phyloP scores from a whole-genome alignment of 2,329 filamentous ascomycete genomes.

The Colletotrichum truncatum region DNA sequence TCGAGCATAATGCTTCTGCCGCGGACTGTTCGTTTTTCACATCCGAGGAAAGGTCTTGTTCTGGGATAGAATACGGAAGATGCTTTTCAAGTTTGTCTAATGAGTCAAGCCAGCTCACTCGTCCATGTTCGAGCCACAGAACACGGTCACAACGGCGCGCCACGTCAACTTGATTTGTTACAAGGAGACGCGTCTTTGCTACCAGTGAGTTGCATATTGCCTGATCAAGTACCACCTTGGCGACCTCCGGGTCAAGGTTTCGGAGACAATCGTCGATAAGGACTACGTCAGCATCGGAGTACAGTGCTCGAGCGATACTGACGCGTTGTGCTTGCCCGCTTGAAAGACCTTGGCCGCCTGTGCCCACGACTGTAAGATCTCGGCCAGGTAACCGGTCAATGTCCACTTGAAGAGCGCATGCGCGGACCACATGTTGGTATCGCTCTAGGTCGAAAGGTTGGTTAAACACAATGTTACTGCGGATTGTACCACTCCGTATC shows the following conservation, averaged over 20 bases:
- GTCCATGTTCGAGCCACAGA: background rate
- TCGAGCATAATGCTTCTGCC: background rate
- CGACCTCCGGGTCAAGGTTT: background rate
- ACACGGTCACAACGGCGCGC: background rate
- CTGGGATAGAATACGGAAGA: background rate
- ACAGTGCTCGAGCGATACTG: constrained; percentile 80
- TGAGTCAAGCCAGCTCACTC: background rate
- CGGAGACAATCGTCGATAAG: background rate
- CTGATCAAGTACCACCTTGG: background rate
- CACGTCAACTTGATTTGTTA: background rate
- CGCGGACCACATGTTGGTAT: background rate
- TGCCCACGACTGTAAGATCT: constrained; percentile 71
- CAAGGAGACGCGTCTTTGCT: background rate
- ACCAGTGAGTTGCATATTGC: background rate
- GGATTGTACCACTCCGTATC: background rate
- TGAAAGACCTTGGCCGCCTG: constrained; percentile 77
- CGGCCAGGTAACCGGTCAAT: background rate
- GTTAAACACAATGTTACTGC: background rate
- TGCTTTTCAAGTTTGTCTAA: background rate
- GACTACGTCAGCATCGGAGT: background rate
- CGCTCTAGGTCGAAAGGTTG: background rate
- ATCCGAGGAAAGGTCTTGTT: background rate
- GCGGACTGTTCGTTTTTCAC: background rate
- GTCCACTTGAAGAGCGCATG: background rate
- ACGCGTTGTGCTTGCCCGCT: constrained; percentile 87